Percentiles rank a stretch among this genome's conserved stretches.
Conservation (phyloP, 176 grass and related monocot species). For the Phyllostachys edulis region DNA sequence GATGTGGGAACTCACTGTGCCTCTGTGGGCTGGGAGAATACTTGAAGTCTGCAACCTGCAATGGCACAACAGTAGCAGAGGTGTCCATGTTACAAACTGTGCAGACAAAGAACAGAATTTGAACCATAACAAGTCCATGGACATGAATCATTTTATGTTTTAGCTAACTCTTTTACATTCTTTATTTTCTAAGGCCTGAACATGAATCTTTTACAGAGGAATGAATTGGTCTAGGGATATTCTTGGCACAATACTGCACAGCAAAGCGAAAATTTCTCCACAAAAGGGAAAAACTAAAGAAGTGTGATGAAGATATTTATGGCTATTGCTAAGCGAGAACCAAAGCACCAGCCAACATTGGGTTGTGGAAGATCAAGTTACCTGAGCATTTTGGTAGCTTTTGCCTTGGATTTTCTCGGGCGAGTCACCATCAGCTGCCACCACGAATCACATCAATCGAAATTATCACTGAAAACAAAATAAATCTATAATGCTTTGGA, state of each 20-base stretch:
- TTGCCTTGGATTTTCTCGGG: conserved; percentile 59
- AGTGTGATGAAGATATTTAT: neutral
- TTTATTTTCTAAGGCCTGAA: neutral
- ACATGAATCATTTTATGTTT: neutral
- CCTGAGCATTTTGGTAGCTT: conserved; percentile 40
- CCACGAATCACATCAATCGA: conserved; percentile 3
- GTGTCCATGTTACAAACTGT: neutral
- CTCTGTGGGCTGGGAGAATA: conserved; percentile 48
- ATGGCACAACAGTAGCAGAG: conserved; percentile 1
- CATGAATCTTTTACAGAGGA: neutral
- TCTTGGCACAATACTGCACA: neutral
- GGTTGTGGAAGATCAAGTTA: neutral
- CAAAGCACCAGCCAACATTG: neutral
- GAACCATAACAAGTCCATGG: neutral
- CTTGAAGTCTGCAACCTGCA: conserved; percentile 46
- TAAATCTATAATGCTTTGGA: neutral
- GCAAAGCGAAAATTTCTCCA: neutral
- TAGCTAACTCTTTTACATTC: neutral
- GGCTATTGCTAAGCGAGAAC: neutral
- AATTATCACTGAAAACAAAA: conserved; percentile 10
- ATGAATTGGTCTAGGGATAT: neutral
- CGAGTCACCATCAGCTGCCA: conserved; percentile 71
- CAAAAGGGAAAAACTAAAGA: neutral
- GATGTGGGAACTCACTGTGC: conserved; percentile 48
- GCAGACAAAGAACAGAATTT: neutral